phyloP scores from a whole-genome alignment of 106 monocot species.

The Triglochin maritima region DNA sequence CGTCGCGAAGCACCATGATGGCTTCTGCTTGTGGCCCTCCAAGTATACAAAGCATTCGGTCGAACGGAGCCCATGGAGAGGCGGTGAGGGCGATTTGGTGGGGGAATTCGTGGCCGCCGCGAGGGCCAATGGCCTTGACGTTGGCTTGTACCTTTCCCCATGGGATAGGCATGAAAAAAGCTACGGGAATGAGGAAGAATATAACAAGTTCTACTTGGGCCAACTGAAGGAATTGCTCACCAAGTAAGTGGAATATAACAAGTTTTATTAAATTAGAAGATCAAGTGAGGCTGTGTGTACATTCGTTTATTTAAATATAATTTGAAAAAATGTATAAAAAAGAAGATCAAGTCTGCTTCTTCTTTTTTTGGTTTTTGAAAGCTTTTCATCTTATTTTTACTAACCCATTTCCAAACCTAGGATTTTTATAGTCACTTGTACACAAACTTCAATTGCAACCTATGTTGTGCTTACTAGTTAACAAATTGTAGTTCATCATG shows the following conservation, averaged over 20 bases:
- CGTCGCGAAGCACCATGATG: slow-evolving; percentile 84
- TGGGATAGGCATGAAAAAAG: slow-evolving; percentile 82
- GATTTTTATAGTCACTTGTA: too few species aligned
- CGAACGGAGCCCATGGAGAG: slow-evolving; percentile 46
- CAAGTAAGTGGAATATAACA: slow-evolving; percentile 27
- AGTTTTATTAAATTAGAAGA: not conserved
- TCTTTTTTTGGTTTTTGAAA: too few species aligned
- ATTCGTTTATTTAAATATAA: too few species aligned
- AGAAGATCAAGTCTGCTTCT: too few species aligned
- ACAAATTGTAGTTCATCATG: too few species aligned
- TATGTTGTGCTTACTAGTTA: too few species aligned
- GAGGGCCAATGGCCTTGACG: slow-evolving; percentile 35
- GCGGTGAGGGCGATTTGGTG: slow-evolving; percentile 60
- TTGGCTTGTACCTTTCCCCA: slow-evolving; percentile 75
- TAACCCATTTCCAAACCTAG: too few species aligned
- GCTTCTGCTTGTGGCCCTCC: slow-evolving; percentile 96
- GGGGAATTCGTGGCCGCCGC: slow-evolving; percentile 50
- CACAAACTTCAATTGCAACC: too few species aligned
- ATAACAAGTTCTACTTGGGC: slow-evolving; percentile 76
- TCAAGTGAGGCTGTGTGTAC: not conserved
- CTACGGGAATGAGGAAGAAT: slow-evolving; percentile 51
- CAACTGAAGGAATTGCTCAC: slow-evolving; percentile 65
- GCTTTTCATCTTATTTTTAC: too few species aligned
- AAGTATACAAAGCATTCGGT: slow-evolving; percentile 63
- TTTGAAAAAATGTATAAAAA: too few species aligned